Evolutionary conservation across 129 eudicot species (phyloP).

Genomic region (Helichrysum umbraculigerum): DNA sequence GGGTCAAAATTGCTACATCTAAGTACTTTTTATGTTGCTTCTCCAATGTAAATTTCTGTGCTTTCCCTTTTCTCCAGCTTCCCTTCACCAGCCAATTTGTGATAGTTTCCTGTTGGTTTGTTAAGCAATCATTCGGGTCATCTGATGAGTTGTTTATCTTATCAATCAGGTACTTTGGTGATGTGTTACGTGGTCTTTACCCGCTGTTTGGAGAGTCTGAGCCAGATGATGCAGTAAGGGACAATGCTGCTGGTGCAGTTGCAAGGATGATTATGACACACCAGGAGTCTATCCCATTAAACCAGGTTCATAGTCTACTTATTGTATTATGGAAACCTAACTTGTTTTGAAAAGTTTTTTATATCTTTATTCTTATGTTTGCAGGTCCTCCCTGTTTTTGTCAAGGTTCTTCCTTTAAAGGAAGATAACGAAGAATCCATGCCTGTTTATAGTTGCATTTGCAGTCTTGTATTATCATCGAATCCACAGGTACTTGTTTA

Average conservation of each 20-base stretch:
- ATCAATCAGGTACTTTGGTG: slow-evolving; percentile 62
- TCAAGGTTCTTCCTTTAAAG: slow-evolving; percentile 87
- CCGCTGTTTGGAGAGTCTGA: slow-evolving; percentile 94
- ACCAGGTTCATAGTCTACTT: slow-evolving; percentile 59
- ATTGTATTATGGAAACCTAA: neutral
- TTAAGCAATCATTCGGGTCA: neutral
- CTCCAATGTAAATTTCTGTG: neutral
- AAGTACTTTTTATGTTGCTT: neutral
- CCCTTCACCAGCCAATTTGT: neutral
- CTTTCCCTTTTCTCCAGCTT: neutral
- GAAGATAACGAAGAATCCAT: slow-evolving; percentile 93
- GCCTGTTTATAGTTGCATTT: slow-evolving; percentile 85
- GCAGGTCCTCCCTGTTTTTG: slow-evolving; percentile 87
- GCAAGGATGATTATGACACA: slow-evolving; percentile 97
- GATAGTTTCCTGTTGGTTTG: too few species aligned
- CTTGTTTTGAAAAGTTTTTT: neutral
- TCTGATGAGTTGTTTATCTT: slow-evolving; percentile 17
- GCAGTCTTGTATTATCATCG: slow-evolving; percentile 81
- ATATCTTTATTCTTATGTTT: slow-evolving; percentile 14
- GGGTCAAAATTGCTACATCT: neutral
- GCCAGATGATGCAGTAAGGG: slow-evolving; percentile 91
- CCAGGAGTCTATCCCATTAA: slow-evolving; percentile 74
- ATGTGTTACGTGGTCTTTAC: slow-evolving; percentile 65
- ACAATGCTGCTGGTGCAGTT: slow-evolving; percentile 99
- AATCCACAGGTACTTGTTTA: slow-evolving; percentile 65